Conservation (phyloP, 768 basidiomycete genomes). For the Russula dissimulans region DNA sequence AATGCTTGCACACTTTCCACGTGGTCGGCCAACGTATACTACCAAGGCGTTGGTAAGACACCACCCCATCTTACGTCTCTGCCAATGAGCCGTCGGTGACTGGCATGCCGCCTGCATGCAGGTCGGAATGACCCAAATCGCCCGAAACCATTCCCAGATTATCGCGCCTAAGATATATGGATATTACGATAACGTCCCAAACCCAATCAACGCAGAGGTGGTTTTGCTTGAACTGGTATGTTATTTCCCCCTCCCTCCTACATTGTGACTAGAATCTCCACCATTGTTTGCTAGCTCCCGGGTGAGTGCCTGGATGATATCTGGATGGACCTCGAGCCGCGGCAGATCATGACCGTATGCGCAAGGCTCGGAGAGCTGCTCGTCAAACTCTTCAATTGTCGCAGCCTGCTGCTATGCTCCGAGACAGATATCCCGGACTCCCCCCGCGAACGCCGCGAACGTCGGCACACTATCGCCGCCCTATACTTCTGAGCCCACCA, state of each 20-base stretch:
- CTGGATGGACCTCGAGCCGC: conserved; percentile 22
- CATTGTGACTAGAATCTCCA: conserved; percentile 3
- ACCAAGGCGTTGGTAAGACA: conserved; percentile 26
- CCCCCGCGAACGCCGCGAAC: conserved; percentile 6
- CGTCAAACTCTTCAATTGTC: conserved; percentile 24
- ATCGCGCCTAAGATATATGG: conserved; percentile 26
- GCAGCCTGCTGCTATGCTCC: conserved; percentile 22
- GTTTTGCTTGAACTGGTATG: conserved; percentile 27
- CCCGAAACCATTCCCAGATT: conserved; percentile 18
- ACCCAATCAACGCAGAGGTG: conserved; percentile 27
- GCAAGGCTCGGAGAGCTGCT: conserved; percentile 24
- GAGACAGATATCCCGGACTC: conserved; percentile 23
- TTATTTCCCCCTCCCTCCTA: background rate
- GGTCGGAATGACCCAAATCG: conserved; percentile 27
- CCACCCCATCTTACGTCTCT: background rate
- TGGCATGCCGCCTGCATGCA: conserved; percentile 3
- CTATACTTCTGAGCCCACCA: conserved; percentile 22
- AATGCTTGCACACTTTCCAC: conserved; percentile 28
- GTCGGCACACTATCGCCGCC: conserved; percentile 11
- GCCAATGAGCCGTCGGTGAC: background rate
- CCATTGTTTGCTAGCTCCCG: conserved; percentile 19
- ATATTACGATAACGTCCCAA: conserved; percentile 24
- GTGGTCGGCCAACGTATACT: conserved; percentile 23
- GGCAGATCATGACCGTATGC: conserved; percentile 22
- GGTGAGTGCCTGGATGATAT: conserved; percentile 24